phyloP scores from a whole-genome alignment of 441 rosid species.

The Viola pubescens region DNA sequence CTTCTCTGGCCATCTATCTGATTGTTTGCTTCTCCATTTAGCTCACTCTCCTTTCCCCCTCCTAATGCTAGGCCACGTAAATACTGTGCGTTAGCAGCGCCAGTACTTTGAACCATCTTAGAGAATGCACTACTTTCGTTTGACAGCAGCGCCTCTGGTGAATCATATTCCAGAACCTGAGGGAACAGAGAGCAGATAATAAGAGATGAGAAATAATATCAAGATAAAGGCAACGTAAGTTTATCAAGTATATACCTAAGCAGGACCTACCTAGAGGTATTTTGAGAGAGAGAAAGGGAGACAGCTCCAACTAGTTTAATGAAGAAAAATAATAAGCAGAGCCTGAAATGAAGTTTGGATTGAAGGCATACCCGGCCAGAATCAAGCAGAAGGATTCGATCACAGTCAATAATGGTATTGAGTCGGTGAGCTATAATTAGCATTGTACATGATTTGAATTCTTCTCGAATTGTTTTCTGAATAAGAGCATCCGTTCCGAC shows the following conservation, averaged over 20 bases:
- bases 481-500: constrained; percentile 93
- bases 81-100: constrained; percentile 86
- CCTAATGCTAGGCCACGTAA: constrained; percentile 65
- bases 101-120: constrained; percentile 93
- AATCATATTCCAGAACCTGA: constrained; percentile 75
- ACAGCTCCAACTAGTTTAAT: neutral
- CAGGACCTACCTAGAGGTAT: neutral
- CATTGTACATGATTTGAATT: constrained; percentile 93
- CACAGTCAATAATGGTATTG: constrained; percentile 85
- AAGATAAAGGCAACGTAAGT: no score
- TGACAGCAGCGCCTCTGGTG: constrained; percentile 63
- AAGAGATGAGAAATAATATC: neutral
- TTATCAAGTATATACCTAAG: neutral
- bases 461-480: constrained; percentile 91
- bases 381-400: constrained; percentile 73
- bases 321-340: neutral
- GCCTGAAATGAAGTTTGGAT: neutral
- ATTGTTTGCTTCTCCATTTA: constrained; percentile 28
- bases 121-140: constrained; percentile 71
- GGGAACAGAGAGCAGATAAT: constrained; percentile 10
- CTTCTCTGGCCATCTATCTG: constrained; percentile 51
- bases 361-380: constrained; percentile 57
- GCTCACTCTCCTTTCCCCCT: constrained; percentile 30
- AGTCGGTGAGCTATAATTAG: constrained; percentile 88
- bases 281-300: neutral